Evolutionary conservation across 345 rosid genomes (phyloP).

Genomic region (Eutrema japonicum): DNA sequence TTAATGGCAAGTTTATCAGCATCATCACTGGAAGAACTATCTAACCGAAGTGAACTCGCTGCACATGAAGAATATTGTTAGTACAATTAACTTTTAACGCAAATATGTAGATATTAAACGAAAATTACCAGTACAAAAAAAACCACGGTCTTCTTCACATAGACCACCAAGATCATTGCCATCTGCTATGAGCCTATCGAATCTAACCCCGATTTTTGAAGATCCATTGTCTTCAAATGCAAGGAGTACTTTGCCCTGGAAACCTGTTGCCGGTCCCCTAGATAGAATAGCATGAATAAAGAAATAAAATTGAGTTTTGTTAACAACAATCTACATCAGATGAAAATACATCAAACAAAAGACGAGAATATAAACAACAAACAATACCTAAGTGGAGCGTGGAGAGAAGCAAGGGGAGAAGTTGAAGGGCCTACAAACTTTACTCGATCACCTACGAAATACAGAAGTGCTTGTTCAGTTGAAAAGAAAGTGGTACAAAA

Average conservation of each 20-base stretch:
- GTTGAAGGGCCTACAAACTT: slow-evolving; percentile 60
- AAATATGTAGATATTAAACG: slow-evolving; percentile 8
- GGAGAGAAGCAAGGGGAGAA: slow-evolving; percentile 54
- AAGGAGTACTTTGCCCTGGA: slow-evolving; percentile 87
- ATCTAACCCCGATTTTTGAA: slow-evolving; percentile 93
- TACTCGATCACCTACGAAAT: slow-evolving; percentile 84
- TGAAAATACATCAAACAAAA: slow-evolving; percentile 16
- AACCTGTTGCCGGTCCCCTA: slow-evolving; percentile 82
- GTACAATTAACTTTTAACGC: slow-evolving; percentile 13
- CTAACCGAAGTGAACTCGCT: slow-evolving; percentile 86
- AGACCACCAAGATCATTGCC: slow-evolving; percentile 93
- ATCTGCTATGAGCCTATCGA: slow-evolving; percentile 75
- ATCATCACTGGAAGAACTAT: slow-evolving; percentile 73
- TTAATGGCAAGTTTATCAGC: slow-evolving; percentile 72
- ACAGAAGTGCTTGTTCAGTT: slow-evolving; percentile 33
- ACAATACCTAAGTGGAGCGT: slow-evolving; percentile 55
- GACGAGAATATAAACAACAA: slow-evolving; percentile 26
- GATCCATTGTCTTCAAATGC: slow-evolving; percentile 84
- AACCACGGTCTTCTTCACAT: slow-evolving; percentile 88
- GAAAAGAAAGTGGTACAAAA: slow-evolving; percentile 21
- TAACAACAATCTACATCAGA: slow-evolving; percentile 14
- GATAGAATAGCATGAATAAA: slow-evolving; percentile 17
- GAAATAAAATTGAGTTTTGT: neutral
- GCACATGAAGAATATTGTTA: slow-evolving; percentile 33
- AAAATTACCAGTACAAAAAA: slow-evolving; percentile 79